Conservation (phyloP, 345 rosid genomes). For the Orychophragmus violaceus region DNA sequence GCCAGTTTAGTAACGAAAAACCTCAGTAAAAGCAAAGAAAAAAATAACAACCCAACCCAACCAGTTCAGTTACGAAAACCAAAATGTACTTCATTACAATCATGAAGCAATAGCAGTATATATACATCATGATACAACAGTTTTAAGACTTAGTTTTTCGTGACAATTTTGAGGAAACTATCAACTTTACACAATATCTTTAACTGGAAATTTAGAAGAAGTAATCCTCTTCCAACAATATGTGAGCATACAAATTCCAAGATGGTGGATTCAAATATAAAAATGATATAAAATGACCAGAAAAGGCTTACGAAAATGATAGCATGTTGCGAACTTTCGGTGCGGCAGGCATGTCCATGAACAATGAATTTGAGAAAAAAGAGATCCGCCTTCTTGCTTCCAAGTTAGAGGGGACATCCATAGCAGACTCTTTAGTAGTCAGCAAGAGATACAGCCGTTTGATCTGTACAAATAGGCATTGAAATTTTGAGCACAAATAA, state of each 20-base stretch:
- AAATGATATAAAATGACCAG: background rate
- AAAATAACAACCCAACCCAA: background rate
- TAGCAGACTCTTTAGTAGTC: slow-evolving; percentile 97
- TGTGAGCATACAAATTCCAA: background rate
- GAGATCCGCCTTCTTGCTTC: slow-evolving; percentile 98
- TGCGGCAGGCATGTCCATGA: slow-evolving; percentile 95
- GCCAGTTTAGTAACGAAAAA: background rate
- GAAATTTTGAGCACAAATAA: background rate
- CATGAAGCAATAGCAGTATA: background rate
- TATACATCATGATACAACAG: slow-evolving; percentile 14
- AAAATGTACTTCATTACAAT: background rate
- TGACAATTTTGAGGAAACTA: background rate
- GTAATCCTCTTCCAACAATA: background rate
- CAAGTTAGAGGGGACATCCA: slow-evolving; percentile 98
- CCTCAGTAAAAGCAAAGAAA: background rate
- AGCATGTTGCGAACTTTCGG: slow-evolving; percentile 99
- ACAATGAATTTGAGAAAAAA: slow-evolving; percentile 95
- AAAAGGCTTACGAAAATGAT: slow-evolving; percentile 90
- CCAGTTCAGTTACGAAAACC: background rate
- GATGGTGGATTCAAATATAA: background rate
- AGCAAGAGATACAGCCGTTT: slow-evolving; percentile 71
- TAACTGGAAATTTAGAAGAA: background rate
- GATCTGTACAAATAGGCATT: slow-evolving; percentile 42
- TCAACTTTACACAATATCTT: background rate
- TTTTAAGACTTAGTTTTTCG: background rate